Evolutionary conservation across 2,329 filamentous ascomycete species (phyloP).

Genomic region (Neopestalotiopsis rosae): DNA sequence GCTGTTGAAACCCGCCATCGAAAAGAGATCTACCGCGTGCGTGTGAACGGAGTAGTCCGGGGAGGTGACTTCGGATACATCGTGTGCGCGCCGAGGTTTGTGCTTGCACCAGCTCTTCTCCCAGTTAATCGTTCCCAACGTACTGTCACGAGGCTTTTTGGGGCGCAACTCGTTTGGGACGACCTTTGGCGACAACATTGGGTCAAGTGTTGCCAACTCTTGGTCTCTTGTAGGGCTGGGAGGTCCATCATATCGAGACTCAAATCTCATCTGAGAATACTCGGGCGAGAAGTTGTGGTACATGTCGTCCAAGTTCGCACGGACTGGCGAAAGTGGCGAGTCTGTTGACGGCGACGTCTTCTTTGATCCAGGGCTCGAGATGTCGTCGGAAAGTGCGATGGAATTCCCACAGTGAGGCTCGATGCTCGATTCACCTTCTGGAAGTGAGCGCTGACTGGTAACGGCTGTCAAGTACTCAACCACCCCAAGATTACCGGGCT

Average conservation of each 20-base stretch:
- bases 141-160: background rate
- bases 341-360: background rate
- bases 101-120: conserved; percentile 31
- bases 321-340: background rate
- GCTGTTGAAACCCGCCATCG: conserved; percentile 14
- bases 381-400: background rate
- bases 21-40: conserved; percentile 11
- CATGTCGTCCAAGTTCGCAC: background rate
- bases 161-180: background rate
- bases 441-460: background rate
- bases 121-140: conserved; percentile 26
- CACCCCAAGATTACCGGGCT: background rate
- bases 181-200: background rate
- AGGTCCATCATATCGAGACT: conserved; percentile 13
- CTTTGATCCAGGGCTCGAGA: background rate
- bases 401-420: background rate
- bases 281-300: background rate
- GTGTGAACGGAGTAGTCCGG: conserved; percentile 14
- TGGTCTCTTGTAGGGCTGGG: conserved; percentile 2
- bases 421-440: background rate
- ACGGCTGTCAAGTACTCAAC: background rate
- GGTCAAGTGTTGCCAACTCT: background rate
- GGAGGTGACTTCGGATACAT: conserved; percentile 33
- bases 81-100: conserved; percentile 31
- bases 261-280: background rate